These are phyloP conservation scores for Naumovozyma dairenensis DNA, from an alignment of 805 yeast genomes.

Conservation along the genomic window DNA sequence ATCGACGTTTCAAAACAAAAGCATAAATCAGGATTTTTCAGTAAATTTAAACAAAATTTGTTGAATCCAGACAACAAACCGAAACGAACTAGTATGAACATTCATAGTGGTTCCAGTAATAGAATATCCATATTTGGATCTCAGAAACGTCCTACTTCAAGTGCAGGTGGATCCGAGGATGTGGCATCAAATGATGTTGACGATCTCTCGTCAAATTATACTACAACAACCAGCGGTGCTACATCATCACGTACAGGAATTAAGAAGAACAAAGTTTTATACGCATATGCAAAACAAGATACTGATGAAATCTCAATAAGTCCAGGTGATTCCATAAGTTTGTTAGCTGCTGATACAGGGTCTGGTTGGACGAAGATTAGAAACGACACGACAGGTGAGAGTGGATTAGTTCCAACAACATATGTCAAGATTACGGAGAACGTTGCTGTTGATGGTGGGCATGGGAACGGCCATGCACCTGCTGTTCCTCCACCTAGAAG, in stretches of 20 bases:
- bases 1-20: slow-evolving; percentile 36
- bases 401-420: slow-evolving; percentile 80
- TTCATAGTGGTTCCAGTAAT: not conserved
- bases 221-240: not conserved
- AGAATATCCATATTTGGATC: not conserved
- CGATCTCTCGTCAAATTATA: not conserved
- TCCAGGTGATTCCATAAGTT: slow-evolving; percentile 50
- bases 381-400: slow-evolving; percentile 36
- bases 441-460: too few relatives aligned
- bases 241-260: not conserved
- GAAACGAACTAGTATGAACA: not conserved
- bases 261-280: slow-evolving; percentile 42
- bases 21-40: slow-evolving; percentile 53
- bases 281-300: slow-evolving; percentile 57
- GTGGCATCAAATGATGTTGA: not conserved
- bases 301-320: slow-evolving; percentile 60
- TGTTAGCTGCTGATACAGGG: slow-evolving; percentile 69
- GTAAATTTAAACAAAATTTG: slow-evolving; percentile 21
- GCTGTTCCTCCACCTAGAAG: slow-evolving; percentile 70
- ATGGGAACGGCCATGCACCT: slow-evolving; percentile 50
- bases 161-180: not conserved
- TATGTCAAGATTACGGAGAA: slow-evolving; percentile 45
- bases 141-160: not conserved
- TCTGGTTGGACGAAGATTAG: slow-evolving; percentile 80
- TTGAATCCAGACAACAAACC: slow-evolving; percentile 2